Base-by-base conservation (phyloP, 2,329 filamentous ascomycete genomes). In the Trichoderma atrobrunneum region DNA sequence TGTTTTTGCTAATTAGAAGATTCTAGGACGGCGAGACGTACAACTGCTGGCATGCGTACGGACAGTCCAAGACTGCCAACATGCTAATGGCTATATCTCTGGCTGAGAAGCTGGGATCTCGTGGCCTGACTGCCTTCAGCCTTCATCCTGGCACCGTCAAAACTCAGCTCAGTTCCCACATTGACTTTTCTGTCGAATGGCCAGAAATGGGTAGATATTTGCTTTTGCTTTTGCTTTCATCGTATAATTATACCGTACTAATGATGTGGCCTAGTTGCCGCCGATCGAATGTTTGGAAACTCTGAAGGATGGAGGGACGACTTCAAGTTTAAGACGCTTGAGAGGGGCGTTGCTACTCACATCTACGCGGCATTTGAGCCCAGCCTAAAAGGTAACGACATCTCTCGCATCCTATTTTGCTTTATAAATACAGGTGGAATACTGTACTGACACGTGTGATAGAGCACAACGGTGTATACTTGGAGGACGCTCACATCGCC, bases 121-220 rank as follows among this genome's bases (percentile, higher is more conserved):
- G 73, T 8, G 78, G 79, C 16, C 75, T 82, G 2, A 73, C 74
- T 66, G 76, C 80, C 0, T 81, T 79, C 62, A 83, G 81, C 24
- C 68, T 83, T 1, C 77, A 82, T 21, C 82, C 82, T 0, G 82
- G 81, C 1, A 74, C 79, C 24, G 79, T 80, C 34, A 24, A 75
- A 8, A 79, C 78, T 1, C 66, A 67, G 21, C 73, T 80, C 1
- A 72, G 73, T 8, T 51, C 54, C 14, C 77, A 79, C 39, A 68
- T 80, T 1, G 76, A 79, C 67, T 71, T 66, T 57, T 32, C 61
- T 5, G 69, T 66, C 7, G 32, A 57, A 26, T 12, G 39, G 6
- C 28, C 24, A 5, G 34, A 32, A 18, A 21, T 71, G 8, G 34
- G 69, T 67, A 36, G 12, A 26, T 6, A 24, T n/a, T 11, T 10